Evolutionary conservation across 192 early-diverging fungal species (phyloP).

Genomic region (Mortierella antarctica): DNA sequence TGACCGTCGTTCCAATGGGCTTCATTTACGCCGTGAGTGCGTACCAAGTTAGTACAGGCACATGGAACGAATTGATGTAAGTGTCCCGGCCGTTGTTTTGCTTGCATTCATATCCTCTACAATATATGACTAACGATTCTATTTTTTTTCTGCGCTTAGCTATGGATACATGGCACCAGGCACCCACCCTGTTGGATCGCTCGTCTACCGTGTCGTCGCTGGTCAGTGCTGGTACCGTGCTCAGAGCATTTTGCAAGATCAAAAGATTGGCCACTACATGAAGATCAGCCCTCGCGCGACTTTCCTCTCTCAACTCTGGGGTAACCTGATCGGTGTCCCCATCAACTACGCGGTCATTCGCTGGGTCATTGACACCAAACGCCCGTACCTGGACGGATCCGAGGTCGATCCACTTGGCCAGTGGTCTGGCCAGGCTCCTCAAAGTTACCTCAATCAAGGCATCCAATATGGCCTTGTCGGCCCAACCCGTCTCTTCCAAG

Average conservation of each 20-base stretch:
- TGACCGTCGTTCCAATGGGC: conserved; percentile 57
- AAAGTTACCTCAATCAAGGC: conserved; percentile 50
- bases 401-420: conserved; percentile 57
- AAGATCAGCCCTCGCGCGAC: conserved; percentile 52
- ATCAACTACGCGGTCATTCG: conserved; percentile 56
- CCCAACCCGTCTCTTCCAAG: conserved; percentile 47
- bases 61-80: conserved; percentile 55
- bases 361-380: conserved; percentile 57
- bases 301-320: conserved; percentile 54
- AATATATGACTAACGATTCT: too few relatives aligned
- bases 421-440: conserved; percentile 48
- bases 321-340: conserved; percentile 55
- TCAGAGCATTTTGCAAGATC: conserved; percentile 52
- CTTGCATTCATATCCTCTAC: not conserved
- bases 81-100: not conserved
- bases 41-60: conserved; percentile 56
- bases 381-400: conserved; percentile 55
- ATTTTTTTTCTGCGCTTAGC: not conserved
- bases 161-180: conserved; percentile 59
- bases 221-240: conserved; percentile 60
- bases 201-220: conserved; percentile 54
- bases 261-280: conserved; percentile 55
- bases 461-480: conserved; percentile 54
- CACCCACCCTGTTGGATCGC: conserved; percentile 45
- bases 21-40: conserved; percentile 54